A percentile compares a stretch with the other conserved stretches of the same genome.
Conservation (phyloP, 306 rosid genomes). For the Vachellia pachyceras region DNA sequence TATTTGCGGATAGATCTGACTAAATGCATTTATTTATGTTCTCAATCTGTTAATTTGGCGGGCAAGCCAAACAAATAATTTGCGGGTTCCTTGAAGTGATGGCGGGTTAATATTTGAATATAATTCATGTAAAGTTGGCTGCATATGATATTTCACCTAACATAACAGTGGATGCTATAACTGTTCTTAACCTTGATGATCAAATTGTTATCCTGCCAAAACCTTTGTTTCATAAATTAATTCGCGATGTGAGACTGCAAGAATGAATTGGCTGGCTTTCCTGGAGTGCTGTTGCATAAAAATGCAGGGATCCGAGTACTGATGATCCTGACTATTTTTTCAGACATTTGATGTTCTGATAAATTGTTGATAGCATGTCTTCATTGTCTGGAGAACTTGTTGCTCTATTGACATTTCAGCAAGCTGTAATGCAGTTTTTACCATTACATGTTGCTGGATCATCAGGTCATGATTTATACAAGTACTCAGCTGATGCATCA, state of each 20-base stretch:
- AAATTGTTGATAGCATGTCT: background rate
- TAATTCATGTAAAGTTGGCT: background rate
- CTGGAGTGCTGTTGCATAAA: slow-evolving; percentile 3
- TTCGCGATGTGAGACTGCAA: background rate
- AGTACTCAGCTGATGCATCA: background rate
- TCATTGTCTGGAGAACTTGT: no score
- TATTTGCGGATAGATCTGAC: background rate
- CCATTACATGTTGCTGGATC: background rate
- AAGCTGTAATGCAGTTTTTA: slow-evolving; percentile 3
- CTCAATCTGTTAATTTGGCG: background rate
- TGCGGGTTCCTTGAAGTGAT: background rate
- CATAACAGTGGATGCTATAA: background rate
- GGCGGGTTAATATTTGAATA: background rate
- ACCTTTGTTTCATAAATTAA: background rate
- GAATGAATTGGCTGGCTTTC: slow-evolving; percentile 19
- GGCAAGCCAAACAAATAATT: background rate
- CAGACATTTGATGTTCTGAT: background rate
- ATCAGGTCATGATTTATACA: slow-evolving; percentile 15
- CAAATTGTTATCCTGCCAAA: background rate
- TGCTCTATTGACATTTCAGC: no score
- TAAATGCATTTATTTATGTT: background rate
- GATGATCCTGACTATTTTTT: background rate
- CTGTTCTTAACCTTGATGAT: slow-evolving; percentile 8
- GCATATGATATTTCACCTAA: background rate
- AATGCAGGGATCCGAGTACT: background rate